Conservation (phyloP, 108 stramenopile genomes). For the Skeletonema marinoi region DNA sequence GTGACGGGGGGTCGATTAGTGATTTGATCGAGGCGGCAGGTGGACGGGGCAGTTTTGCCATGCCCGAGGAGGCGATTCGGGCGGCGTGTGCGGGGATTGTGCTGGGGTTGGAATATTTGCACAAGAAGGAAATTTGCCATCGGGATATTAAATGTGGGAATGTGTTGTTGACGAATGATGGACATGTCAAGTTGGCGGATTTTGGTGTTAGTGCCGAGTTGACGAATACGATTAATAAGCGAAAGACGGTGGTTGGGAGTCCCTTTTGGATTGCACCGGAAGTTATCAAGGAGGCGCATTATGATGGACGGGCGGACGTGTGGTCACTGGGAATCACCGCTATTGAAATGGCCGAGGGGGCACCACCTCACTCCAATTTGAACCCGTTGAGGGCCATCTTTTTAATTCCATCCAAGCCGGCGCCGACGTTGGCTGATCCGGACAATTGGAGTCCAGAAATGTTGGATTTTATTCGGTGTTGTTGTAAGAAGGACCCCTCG, state of each 20-base stretch:
- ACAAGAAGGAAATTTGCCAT: slow-evolving; percentile 90
- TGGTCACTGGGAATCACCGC: too few species aligned
- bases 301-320: too few species aligned
- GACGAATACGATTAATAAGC: slow-evolving; percentile 93
- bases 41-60: slow-evolving; percentile 52
- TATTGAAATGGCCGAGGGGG: too few species aligned
- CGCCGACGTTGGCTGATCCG: too few species aligned
- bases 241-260: slow-evolving; percentile 96
- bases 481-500: too few species aligned
- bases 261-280: slow-evolving; percentile 99
- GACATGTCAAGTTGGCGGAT: slow-evolving; percentile 91
- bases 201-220: slow-evolving; percentile 94
- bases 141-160: slow-evolving; percentile 97
- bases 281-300: too few species aligned
- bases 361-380: too few species aligned
- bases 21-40: slow-evolving; percentile 83
- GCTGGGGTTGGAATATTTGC: slow-evolving; percentile 90
- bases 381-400: too few species aligned
- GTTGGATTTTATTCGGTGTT: too few species aligned
- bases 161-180: slow-evolving; percentile 87
- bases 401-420: too few species aligned
- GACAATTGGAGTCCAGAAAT: too few species aligned
- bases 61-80: slow-evolving; percentile 81
- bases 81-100: slow-evolving; percentile 87
- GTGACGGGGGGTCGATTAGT: slow-evolving; percentile 85